Evolutionary conservation across 257 asterid species (phyloP), one percentile per base, ranked within the genome.

Genomic region (Fraxinus cuspidata): DNA sequence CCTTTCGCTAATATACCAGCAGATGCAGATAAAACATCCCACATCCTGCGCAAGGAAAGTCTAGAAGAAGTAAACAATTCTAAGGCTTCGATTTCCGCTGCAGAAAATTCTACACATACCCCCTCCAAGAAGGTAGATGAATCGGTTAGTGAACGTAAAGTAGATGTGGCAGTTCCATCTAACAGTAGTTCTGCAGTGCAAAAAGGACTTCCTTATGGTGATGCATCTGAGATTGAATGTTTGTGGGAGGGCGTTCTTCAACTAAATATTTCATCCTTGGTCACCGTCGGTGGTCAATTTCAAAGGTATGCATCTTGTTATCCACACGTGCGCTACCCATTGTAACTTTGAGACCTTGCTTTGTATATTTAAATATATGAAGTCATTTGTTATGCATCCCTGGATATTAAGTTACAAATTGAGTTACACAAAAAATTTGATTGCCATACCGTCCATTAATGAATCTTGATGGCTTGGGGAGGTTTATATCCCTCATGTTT

Each of bases 171-270:
- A n/a, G 74, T 1, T 68, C 83, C 79, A 65, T 79, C 83, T 16
- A 53, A 77, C 63, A 82, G 70, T 77, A 82, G 76, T 70, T 85
- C 89, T 71, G 84, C 74, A 51, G 82, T 75, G 70, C 83, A 84
- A 74, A 83, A 77, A 73, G 78, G 21, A 23, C 70, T 74, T 47
- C 82, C 88, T 29, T 12, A 66, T 74, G 78, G 71, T 75, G 34
- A 35, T 53, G 76, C 77, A 49, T 76, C 88, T 12, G 77, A 70
- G 44, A 83, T 78, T 67, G 88, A 88, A 63, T 84, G 80, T 77
- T 53, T 86, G 47, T 96, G 99, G 99, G 87, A 89, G 73, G 97
- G 99, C 71, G 65, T 65, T 31, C 90, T 96, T 79, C 95, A 93
- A 90, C 88, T 96, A 70, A 87, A 67, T 70, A 77, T 83, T 40